Base-by-base conservation (phyloP, 768 basidiomycete genomes). In the Boletus sp. region DNA sequence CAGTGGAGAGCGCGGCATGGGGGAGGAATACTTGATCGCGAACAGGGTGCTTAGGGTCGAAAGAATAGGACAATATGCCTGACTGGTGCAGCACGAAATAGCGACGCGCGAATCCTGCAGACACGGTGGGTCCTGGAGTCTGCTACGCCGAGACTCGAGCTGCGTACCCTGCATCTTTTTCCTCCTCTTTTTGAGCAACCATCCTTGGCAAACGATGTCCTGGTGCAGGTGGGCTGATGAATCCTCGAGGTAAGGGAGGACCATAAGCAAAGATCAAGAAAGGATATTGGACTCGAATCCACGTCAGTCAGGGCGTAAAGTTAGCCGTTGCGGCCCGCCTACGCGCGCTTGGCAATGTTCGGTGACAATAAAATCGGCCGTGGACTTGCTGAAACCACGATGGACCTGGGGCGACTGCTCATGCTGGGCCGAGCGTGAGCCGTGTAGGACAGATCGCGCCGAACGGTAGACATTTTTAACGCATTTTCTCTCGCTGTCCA, bases 151-250 rank as follows among this genome's bases (percentile, higher is more conserved):
- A 50, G 32, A 53, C 35, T 33, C 8, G 36, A 46, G 40, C 39
- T 53, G 54, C 72, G 49, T 63, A 86, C 91, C 91, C 77, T 93
- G 92, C 87, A 92, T 86, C 76, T 83, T 90, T 79, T 90, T 92
- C 61, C 91, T 77, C 63, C 91, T 78, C 74, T 94, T 94, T 77
- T 93, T 93, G 58, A 93, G 77, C 6, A 92, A 74, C 90, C 90
- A 93, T 75, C 91, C 91, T 64, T 89, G 80, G 50, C 74, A 78
- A 5, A 88, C 60, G 49, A 84, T 66, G 32, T 63, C 64, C 28
- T 69, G 58, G 28, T 50, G 52, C 30, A 56, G 47, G 40, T 28
- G 40, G 52, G 58, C 20, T 37, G 52, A 35, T 24, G 54, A 40
- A 41, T 54, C 47, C 35, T 51, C 57, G 53, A 63, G 49, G 50